Conservation (phyloP, 208 protist species). For the Leishmania turanica region DNA sequence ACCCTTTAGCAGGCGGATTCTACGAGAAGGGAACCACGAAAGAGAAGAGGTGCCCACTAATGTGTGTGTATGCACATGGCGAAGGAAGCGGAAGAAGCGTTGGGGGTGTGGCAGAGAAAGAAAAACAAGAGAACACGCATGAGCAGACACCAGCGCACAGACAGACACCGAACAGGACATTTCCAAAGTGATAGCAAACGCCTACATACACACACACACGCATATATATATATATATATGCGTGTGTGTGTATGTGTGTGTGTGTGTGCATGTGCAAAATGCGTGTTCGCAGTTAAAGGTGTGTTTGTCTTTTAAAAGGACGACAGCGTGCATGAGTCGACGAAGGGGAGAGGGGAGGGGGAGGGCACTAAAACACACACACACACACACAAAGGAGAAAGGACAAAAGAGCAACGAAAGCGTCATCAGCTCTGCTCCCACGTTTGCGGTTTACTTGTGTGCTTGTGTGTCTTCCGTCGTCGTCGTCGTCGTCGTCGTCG, state of each 20-base stretch:
- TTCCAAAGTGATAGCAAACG: neutral
- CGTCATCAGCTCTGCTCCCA: neutral
- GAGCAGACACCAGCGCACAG: neutral
- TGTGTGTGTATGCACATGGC: neutral
- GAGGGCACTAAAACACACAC: neutral
- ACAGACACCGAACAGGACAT: neutral
- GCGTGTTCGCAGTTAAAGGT: neutral
- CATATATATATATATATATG: neutral
- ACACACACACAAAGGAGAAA: neutral
- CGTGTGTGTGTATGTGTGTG: too few relatives aligned
- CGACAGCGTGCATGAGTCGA: neutral
- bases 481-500: neutral
- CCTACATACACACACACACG: neutral
- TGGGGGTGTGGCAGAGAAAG: neutral
- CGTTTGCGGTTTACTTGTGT: neutral
- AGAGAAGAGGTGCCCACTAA: neutral
- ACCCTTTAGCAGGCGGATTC: neutral
- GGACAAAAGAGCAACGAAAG: neutral
- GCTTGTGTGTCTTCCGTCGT: neutral
- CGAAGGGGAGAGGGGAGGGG: neutral
- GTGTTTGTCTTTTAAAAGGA: neutral
- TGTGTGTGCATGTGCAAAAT: neutral
- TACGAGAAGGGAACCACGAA: neutral
- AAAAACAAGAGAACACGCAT: neutral
- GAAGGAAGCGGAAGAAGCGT: neutral